Percentiles rank a stretch among this genome's conserved stretches.
These are phyloP conservation scores for Effrenium voratum DNA, from an alignment of 73 alveolate genomes.

Conservation along the genomic window DNA sequence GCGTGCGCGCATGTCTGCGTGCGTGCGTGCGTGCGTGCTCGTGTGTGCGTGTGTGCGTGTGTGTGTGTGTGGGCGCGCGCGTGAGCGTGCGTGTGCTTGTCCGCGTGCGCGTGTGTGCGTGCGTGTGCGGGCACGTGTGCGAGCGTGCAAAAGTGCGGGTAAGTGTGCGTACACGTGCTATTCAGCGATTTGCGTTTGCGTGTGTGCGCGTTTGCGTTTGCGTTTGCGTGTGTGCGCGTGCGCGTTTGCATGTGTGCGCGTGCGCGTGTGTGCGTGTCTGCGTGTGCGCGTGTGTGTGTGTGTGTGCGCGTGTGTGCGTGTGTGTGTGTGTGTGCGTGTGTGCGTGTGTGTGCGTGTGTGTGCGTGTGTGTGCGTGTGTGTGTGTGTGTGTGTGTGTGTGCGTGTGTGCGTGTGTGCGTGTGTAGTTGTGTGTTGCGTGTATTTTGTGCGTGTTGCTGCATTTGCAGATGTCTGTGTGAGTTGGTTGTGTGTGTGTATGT, in stretches of 20 bases:
- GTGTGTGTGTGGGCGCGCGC: constrained; percentile 1
- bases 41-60: constrained; percentile 38
- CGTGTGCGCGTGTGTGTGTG: neutral
- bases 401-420: constrained; percentile 1
- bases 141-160: neutral
- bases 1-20: constrained; percentile 9
- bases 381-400: neutral
- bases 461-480: neutral
- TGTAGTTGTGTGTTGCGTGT: neutral
- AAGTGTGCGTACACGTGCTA: neutral
- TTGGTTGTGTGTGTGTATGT: neutral
- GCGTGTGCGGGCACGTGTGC: neutral
- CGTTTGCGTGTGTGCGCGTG: neutral
- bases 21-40: constrained; percentile 25
- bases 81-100: neutral
- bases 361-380: neutral
- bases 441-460: neutral
- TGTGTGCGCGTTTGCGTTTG: neutral
- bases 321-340: neutral
- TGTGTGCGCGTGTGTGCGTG: neutral
- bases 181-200: no score
- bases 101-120: neutral
- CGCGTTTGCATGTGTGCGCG: neutral
- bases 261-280: neutral
- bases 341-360: neutral